These are phyloP conservation scores for Coemansia sp. DNA, from an alignment of 192 early-diverging fungal genomes.

Conservation along the genomic window DNA sequence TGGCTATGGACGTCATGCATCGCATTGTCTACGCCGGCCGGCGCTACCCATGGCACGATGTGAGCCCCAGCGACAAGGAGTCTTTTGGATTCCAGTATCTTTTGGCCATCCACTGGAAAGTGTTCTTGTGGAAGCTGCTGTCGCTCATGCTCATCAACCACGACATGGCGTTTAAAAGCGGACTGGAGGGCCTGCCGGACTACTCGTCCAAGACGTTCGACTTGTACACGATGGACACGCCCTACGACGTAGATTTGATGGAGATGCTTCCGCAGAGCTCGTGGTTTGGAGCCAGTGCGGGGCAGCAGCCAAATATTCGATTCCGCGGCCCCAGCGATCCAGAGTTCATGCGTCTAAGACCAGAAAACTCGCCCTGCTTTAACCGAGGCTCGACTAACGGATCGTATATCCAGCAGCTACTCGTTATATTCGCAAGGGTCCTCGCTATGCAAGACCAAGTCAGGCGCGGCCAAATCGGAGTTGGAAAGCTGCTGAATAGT, in stretches of 20 bases:
- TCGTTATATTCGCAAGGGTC: conserved; percentile 39
- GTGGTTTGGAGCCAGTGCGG: conserved; percentile 25
- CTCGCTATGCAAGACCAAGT: conserved; percentile 19
- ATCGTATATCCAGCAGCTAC: conserved; percentile 39
- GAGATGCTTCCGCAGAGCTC: conserved; percentile 40
- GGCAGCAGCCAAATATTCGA: conserved; percentile 20
- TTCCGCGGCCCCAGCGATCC: conserved; percentile 47
- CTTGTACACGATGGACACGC: conserved; percentile 30
- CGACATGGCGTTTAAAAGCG: background rate
- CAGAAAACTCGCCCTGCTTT: conserved; percentile 46
- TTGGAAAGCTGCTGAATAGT: conserved; percentile 29
- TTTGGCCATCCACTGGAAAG: conserved; percentile 49
- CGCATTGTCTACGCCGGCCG: conserved; percentile 40
- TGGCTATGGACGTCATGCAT: conserved; percentile 47
- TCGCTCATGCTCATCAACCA: conserved; percentile 38
- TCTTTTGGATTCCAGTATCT: conserved; percentile 50
- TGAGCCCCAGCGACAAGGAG: conserved; percentile 33
- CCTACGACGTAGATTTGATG: conserved; percentile 45
- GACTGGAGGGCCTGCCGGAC: conserved; percentile 28
- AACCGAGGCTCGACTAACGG: conserved; percentile 19
- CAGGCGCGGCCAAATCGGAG: conserved; percentile 15
- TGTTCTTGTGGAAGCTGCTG: conserved; percentile 45
- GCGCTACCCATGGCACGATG: conserved; percentile 42
- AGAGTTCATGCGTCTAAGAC: conserved; percentile 43
- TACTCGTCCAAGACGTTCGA: conserved; percentile 55